Base-by-base conservation (phyloP, 2,329 filamentous ascomycete genomes). In the Aspergillus glaucus region DNA sequence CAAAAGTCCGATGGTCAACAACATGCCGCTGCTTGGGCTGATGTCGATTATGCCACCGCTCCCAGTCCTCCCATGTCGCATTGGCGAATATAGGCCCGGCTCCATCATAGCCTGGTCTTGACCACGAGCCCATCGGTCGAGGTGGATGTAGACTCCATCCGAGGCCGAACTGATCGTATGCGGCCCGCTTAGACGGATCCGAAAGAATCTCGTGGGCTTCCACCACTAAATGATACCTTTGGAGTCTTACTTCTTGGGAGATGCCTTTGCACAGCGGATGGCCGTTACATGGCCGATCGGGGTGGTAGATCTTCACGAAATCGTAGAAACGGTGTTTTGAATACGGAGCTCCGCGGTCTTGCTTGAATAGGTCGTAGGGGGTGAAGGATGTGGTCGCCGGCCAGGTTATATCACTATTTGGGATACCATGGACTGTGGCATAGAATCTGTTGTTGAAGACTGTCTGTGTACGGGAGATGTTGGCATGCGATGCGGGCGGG, bases 1-100 rank as follows among this genome's bases (percentile, higher is more conserved):
- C 80, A 63, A 97, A 97, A 10, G 83, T 78, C 39, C 83, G 81
- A 62, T 95, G 95, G 50, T 86, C 87, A 70, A 92, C 83, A 87
- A 46, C 84, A 45, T 63, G 65, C 55, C 60, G 61, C 56, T 71
- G 55, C 47, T 61, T 67, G 60, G 52, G 60, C 62, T 57, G 75
- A 67, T 62, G 75, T 67, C 66, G 76, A 67, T 81, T 75, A 58
- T 87, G 79, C 84, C 86, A 95, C 41, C 78, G 78, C 72, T 95
- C 88, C 91, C 91, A 96, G 66, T 98, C 93, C 66, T 98, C 93
- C 93, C 93, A 98, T 0, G 93, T 97, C 1, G 89, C 93, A 66
- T 97, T 97, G 58, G 74, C 67, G 61, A 75, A 79, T 44, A 84
- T 80, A 65, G 63, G 75, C 49, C 61, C 72, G 59, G 62, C 57